These are phyloP conservation scores for Kluyveromyces wickerhamii DNA, from an alignment of 805 yeast genomes.

Conservation along the genomic window DNA sequence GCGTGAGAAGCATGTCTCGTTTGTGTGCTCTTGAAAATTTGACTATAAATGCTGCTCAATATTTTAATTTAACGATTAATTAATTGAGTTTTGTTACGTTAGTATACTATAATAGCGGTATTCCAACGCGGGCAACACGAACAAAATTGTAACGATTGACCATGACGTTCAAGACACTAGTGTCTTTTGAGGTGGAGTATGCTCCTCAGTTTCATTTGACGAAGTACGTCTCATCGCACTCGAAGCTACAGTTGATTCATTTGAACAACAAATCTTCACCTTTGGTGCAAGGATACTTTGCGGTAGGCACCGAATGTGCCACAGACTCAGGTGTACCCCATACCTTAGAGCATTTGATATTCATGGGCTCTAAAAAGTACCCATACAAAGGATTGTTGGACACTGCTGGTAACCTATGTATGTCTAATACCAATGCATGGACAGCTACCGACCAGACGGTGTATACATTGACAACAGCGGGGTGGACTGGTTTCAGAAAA, in stretches of 20 bases:
- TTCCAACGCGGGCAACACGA: no score
- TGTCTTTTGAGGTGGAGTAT: constrained; percentile 59
- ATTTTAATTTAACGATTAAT: background rate
- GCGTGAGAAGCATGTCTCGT: no score
- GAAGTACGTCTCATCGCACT: constrained; percentile 70
- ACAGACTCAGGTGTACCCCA: constrained; percentile 93
- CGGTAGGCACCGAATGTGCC: constrained; percentile 86
- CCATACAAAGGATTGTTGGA: constrained; percentile 92
- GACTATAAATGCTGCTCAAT: background rate
- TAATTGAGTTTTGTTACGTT: no score
- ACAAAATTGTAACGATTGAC: constrained; percentile 2
- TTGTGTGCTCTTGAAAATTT: no score
- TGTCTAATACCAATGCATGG: constrained; percentile 92
- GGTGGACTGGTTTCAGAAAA: constrained; percentile 88
- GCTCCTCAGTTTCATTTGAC: constrained; percentile 57
- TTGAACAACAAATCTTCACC: constrained; percentile 73
- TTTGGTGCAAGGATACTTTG: constrained; percentile 85
- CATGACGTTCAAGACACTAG: constrained; percentile 35
- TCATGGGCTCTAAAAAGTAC: constrained; percentile 84
- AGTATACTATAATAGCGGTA: no score
- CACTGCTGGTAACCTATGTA: constrained; percentile 73
- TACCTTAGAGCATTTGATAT: constrained; percentile 86
- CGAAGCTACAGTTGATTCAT: constrained; percentile 76
- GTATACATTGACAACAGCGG: constrained; percentile 84
- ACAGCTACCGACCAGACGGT: constrained; percentile 94